Base-by-base conservation (phyloP, 2,329 filamentous ascomycete species). In the Fusarium caatingaense region DNA sequence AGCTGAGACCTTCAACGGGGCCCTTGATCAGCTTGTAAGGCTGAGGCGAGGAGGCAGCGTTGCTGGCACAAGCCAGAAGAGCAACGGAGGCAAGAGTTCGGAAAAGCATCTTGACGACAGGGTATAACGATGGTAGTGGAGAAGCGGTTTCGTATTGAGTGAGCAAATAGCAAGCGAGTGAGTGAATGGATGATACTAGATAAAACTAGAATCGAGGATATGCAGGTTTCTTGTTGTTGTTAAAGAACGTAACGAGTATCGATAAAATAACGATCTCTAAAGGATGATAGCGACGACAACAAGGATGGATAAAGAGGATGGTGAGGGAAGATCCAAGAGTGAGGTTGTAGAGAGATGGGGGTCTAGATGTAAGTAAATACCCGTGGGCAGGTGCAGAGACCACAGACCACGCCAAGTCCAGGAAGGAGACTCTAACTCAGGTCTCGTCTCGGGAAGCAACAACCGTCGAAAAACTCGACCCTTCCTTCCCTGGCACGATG, bases 21-120 rank as follows among this genome's bases (percentile, higher is more conserved):
- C 78, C 81, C 67, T 76, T 75, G 63, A 79, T 76, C 66, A 80
- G 77, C 72, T 76, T 77, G 74, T 81, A 82, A 49, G 79, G 80
- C 74, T 79, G 66, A 58, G 76, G 64, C 42, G 64, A 63, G 37
- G 78, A 76, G 56, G 73, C 75, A 61, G 72, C 80, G 65, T 70
- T 71, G 53, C 77, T 76, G 57, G 78, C 77, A 63, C 75, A 77
- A 46, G 80, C 79, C 76, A 81, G 61, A 60, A 81, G 55, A 72
- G 78, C 78, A 54, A 79, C 42, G 58, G 77, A 74, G 59, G 75
- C 75, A 55, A 77, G 68, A 57, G 74, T 71, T 70, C 72, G 69
- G 77, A 81, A 79, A 60, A 78, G 77, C 80, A 81, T 81, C 45
- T 75, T 79, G 75, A 58, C 55, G 58, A 49, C 70, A 72, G 62